Evolutionary conservation across 768 basidiomycete genomes (phyloP).

Genomic region (Macrocybe gigantea): DNA sequence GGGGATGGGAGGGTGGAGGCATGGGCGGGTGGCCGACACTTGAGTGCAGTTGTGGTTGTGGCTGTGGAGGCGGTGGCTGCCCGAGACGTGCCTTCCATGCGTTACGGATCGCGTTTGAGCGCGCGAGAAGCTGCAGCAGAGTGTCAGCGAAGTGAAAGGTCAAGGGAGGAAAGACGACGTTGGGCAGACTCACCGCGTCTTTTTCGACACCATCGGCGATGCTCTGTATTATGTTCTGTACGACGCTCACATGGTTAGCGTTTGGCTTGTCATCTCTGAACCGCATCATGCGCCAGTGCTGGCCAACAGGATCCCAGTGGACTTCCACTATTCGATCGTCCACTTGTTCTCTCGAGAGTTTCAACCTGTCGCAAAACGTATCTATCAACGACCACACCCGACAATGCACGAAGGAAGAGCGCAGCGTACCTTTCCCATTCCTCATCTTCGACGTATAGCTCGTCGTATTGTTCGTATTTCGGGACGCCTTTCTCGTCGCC

Average conservation of each 20-base stretch:
- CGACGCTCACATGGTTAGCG: constrained; percentile 82
- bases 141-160: constrained; percentile 8
- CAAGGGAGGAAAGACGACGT: constrained; percentile 4
- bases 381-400: neutral
- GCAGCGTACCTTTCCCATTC: constrained; percentile 87
- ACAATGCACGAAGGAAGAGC: constrained; percentile 2
- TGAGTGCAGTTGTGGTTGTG: constrained; percentile 13
- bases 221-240: constrained; percentile 84
- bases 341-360: constrained; percentile 74
- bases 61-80: constrained; percentile 25
- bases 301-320: constrained; percentile 69
- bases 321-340: constrained; percentile 96
- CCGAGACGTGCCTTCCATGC: constrained; percentile 69
- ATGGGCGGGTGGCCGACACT: constrained; percentile 9
- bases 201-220: constrained; percentile 95
- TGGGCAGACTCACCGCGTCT: constrained; percentile 53
- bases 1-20: constrained; percentile 12
- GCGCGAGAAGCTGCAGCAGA: constrained; percentile 54
- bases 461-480: constrained; percentile 82
- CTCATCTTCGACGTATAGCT: constrained; percentile 77
- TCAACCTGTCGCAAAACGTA: constrained; percentile 52
- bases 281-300: constrained; percentile 85
- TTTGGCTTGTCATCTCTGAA: constrained; percentile 92
- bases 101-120: constrained; percentile 56
- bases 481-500: constrained; percentile 53